Percentiles rank a stretch among this genome's conserved stretches.
phyloP scores from a whole-genome alignment of 352 stramenopile genomes.

The Phytophthora uliginosa region DNA sequence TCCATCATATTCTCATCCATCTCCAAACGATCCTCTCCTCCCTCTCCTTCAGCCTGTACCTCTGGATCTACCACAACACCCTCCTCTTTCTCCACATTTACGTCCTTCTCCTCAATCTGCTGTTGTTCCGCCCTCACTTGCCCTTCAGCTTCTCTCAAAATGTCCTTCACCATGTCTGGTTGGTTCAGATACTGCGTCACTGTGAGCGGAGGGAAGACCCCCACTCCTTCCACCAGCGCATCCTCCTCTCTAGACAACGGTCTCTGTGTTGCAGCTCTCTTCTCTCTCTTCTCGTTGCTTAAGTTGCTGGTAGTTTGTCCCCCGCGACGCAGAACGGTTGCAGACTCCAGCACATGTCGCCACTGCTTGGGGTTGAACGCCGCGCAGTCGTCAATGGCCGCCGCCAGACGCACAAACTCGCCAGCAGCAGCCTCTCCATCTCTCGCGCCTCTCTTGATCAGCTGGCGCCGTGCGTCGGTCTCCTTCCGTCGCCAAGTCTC shows the following conservation, averaged over 20 bases:
- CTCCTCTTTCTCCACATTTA: constrained; percentile 1
- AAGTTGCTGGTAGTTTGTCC: not conserved
- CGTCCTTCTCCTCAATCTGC: not conserved
- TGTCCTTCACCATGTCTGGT: constrained; percentile 42
- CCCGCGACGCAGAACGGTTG: constrained; percentile 24
- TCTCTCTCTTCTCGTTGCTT: not conserved
- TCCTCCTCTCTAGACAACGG: constrained; percentile 39
- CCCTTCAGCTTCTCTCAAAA: constrained; percentile 34
- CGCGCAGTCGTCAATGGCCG: constrained; percentile 56
- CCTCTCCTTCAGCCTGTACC: not conserved
- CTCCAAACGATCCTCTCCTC: constrained; percentile 4
- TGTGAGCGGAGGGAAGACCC: constrained; percentile 25
- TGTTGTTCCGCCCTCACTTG: not conserved
- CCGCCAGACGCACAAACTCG: constrained; percentile 63
- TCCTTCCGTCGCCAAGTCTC: not conserved
- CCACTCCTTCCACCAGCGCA: not conserved
- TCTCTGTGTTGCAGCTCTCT: not conserved
- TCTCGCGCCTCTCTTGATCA: not conserved
- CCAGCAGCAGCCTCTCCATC: not conserved
- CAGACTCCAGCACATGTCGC: constrained; percentile 55
- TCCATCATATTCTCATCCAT: not conserved
- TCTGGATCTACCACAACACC: not conserved
- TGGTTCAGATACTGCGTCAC: constrained; percentile 58
- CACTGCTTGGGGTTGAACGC: constrained; percentile 72
- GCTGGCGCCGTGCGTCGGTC: not conserved